Evolutionary conservation across 2,329 filamentous ascomycete genomes (phyloP).

Genomic region (Colletotrichum echinochloae): DNA sequence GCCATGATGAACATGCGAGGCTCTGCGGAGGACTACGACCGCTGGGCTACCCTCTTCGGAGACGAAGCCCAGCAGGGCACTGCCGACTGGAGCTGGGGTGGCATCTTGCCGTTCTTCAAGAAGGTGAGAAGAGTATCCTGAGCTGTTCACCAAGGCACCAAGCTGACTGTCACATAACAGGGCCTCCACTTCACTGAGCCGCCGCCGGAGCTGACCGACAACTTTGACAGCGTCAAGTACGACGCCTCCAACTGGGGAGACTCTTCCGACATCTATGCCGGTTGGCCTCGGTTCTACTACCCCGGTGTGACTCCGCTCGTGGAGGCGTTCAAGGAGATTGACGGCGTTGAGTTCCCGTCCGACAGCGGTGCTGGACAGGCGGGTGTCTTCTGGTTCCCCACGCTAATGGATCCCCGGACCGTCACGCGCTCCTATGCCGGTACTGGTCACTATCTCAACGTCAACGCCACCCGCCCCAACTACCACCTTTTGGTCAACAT

Average conservation of each 20-base stretch:
- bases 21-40: conserved; percentile 41
- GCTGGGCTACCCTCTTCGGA: conserved; percentile 52
- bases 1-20: conserved; percentile 41
- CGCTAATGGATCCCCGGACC: conserved; percentile 53
- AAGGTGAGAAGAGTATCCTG: conserved; percentile 48
- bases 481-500: conserved; percentile 51
- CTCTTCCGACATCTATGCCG: conserved; percentile 51
- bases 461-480: conserved; percentile 50
- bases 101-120: conserved; percentile 57
- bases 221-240: conserved; percentile 46
- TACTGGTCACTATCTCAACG: conserved; percentile 50
- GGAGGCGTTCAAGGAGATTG: conserved; percentile 53
- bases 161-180: conserved; percentile 13
- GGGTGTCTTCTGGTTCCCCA: conserved; percentile 57
- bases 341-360: conserved; percentile 52
- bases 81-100: conserved; percentile 51
- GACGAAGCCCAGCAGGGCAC: conserved; percentile 47
- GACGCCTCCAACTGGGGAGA: conserved; percentile 53
- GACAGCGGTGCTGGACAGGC: conserved; percentile 55
- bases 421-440: conserved; percentile 54
- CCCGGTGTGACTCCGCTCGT: conserved; percentile 49
- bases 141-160: not conserved
- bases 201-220: conserved; percentile 42
- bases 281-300: conserved; percentile 55
- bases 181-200: conserved; percentile 37